These are phyloP conservation scores for Boletus eberwhitei DNA, from an alignment of 768 basidiomycete genomes.

Conservation along the genomic window DNA sequence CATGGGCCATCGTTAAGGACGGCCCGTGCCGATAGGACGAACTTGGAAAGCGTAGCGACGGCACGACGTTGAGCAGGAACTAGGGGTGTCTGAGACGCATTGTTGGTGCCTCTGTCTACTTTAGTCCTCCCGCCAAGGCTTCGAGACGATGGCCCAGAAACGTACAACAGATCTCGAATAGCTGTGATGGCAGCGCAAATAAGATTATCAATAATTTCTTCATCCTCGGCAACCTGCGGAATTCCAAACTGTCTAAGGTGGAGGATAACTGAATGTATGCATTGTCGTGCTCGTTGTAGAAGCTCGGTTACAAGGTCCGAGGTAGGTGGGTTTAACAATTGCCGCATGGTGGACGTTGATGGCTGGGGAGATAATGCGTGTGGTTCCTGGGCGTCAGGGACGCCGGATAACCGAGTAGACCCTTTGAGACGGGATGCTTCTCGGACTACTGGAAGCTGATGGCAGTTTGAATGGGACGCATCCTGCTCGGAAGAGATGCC, in stretches of 20 bases:
- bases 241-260: slow-evolving; percentile 50
- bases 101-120: slow-evolving; percentile 21
- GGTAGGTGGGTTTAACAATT: slow-evolving; percentile 48
- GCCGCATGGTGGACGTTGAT: slow-evolving; percentile 35
- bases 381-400: slow-evolving; percentile 4
- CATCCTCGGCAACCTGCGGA: slow-evolving; percentile 49
- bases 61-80: slow-evolving; percentile 80
- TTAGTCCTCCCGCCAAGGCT: slow-evolving; percentile 49
- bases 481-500: slow-evolving; percentile 2
- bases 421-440: slow-evolving; percentile 8
- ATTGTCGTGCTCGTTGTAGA: slow-evolving; percentile 48
- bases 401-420: background rate
- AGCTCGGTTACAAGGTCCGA: slow-evolving; percentile 61
- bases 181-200: slow-evolving; percentile 58
- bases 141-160: slow-evolving; percentile 53
- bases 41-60: slow-evolving; percentile 82
- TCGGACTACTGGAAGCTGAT: background rate
- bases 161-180: slow-evolving; percentile 69
- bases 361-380: background rate
- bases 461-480: background rate
- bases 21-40: slow-evolving; percentile 83
- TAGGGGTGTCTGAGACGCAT: slow-evolving; percentile 51
- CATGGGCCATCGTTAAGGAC: slow-evolving; percentile 47
- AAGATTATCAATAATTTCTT: slow-evolving; percentile 55
- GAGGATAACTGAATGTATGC: slow-evolving; percentile 60